Conservation (phyloP, 2,329 filamentous ascomycete genomes). For the Claviceps capensis region DNA sequence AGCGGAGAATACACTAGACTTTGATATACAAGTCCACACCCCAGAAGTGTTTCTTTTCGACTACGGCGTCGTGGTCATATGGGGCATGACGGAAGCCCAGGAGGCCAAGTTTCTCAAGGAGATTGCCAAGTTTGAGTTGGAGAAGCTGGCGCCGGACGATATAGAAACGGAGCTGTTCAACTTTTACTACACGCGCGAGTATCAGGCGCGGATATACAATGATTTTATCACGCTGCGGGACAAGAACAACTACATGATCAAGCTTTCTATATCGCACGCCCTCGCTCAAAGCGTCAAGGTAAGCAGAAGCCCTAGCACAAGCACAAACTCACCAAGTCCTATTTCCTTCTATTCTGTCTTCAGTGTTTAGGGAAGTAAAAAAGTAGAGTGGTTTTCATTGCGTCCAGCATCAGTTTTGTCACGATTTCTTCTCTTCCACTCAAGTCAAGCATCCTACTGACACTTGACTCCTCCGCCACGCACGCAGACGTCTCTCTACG, state of each 20-base stretch:
- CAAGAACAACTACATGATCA: conserved; percentile 96
- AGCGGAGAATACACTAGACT: conserved; percentile 46
- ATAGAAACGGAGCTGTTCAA: conserved; percentile 97
- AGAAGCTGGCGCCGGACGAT: conserved; percentile 77
- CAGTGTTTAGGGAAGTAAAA: neutral
- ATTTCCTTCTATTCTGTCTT: too few species aligned
- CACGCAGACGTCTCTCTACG: conserved; percentile 73
- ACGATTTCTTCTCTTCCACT: too few species aligned
- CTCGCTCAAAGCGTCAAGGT: conserved; percentile 91
- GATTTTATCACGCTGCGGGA: conserved; percentile 94
- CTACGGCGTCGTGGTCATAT: conserved; percentile 94
- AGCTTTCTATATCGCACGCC: conserved; percentile 90
- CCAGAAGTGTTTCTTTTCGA: conserved; percentile 94
- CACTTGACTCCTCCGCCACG: neutral
- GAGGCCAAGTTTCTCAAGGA: conserved; percentile 89
- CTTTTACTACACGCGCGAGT: conserved; percentile 97
- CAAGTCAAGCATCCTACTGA: conserved; percentile 8
- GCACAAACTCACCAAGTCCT: too few species aligned
- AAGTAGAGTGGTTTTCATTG: neutral
- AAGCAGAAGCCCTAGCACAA: conserved; percentile 6
- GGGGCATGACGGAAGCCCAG: conserved; percentile 88
- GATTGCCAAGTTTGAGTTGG: conserved; percentile 83
- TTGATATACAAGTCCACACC: conserved; percentile 79
- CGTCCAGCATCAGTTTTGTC: neutral
- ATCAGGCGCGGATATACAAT: conserved; percentile 97